Evolutionary conservation across 1,139 yeast genomes (phyloP).

Genomic region (Nakaseomyces glabratus): DNA sequence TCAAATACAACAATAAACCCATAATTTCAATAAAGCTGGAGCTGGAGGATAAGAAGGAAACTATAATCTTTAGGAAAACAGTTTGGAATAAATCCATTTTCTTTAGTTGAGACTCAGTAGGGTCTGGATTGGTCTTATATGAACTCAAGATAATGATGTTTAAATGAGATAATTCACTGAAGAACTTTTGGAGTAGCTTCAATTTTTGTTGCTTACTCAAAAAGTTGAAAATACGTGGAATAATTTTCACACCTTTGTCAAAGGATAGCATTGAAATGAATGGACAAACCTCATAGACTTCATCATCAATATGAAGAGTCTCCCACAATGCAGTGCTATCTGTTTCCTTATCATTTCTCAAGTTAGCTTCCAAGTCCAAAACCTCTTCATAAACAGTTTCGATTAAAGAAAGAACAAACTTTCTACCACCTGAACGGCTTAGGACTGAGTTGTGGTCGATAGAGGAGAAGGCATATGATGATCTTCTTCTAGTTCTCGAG

Average conservation of each 20-base stretch:
- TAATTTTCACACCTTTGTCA: constrained; percentile 80
- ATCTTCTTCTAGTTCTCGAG: constrained; percentile 30
- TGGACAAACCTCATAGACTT: constrained; percentile 56
- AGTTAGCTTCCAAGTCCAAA: constrained; percentile 72
- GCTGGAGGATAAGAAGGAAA: constrained; percentile 69
- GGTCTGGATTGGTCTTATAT: constrained; percentile 53
- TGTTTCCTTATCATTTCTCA: constrained; percentile 54
- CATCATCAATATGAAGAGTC: constrained; percentile 57
- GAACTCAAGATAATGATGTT: constrained; percentile 74
- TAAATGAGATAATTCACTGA: constrained; percentile 74
- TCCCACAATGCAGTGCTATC: constrained; percentile 65
- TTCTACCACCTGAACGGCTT: constrained; percentile 34
- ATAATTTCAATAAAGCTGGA: constrained; percentile 75
- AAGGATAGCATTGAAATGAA: constrained; percentile 77
- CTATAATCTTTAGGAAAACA: constrained; percentile 77
- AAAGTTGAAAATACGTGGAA: constrained; percentile 83
- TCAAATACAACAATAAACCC: constrained; percentile 65
- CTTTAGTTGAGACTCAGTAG: constrained; percentile 44
- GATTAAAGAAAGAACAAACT: constrained; percentile 38
- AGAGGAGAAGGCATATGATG: constrained; percentile 30
- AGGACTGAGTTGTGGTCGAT: constrained; percentile 28
- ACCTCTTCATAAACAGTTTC: constrained; percentile 75
- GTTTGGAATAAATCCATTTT: constrained; percentile 73
- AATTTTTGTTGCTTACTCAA: constrained; percentile 69
- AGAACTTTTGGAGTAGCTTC: constrained; percentile 68